A percentile compares a stretch with the other conserved stretches of the same genome.
Evolutionary conservation across 495 filamentous ascomycete species (phyloP).

Genomic region (Podospora pseudopauciseta): DNA sequence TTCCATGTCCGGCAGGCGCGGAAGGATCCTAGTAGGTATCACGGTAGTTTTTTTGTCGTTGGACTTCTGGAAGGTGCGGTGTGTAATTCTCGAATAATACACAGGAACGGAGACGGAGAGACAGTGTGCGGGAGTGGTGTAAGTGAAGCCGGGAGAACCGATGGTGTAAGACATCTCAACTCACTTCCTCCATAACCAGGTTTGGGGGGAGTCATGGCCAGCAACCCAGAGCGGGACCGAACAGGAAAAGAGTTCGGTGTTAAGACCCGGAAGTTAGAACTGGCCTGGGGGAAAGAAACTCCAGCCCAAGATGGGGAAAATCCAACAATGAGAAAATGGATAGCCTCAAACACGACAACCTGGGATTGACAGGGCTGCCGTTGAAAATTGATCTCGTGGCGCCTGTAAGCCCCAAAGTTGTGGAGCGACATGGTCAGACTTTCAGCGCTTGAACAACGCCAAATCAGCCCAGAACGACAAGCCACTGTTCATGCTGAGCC

Average conservation of each 20-base stretch:
- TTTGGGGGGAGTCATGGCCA: not conserved
- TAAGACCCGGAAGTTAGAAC: not conserved
- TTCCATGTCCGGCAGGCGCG: no score
- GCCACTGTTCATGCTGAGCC: slow-evolving; percentile 25
- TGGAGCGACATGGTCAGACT: slow-evolving; percentile 17
- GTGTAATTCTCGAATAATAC: no score
- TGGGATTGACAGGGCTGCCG: not conserved
- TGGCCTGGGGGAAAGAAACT: not conserved
- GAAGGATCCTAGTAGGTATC: no score
- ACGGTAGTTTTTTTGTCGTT: no score
- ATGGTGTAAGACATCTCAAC: not conserved
- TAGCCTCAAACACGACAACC: slow-evolving; percentile 7
- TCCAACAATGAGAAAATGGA: not conserved
- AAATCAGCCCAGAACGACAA: slow-evolving; percentile 35
- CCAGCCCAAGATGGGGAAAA: not conserved
- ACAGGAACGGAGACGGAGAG: not conserved
- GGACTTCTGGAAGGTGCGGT: no score
- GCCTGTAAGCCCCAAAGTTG: not conserved
- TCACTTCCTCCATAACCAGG: not conserved
- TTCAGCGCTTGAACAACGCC: not conserved
- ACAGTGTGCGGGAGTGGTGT: not conserved
- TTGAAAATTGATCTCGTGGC: not conserved
- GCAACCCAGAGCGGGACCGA: not conserved
- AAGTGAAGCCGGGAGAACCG: not conserved
- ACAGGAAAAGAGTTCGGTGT: not conserved